Evolutionary conservation across 1,139 yeast species (phyloP), one percentile per base, ranked within the genome.

Genomic region (Saccharomycopsis hybrid): DNA sequence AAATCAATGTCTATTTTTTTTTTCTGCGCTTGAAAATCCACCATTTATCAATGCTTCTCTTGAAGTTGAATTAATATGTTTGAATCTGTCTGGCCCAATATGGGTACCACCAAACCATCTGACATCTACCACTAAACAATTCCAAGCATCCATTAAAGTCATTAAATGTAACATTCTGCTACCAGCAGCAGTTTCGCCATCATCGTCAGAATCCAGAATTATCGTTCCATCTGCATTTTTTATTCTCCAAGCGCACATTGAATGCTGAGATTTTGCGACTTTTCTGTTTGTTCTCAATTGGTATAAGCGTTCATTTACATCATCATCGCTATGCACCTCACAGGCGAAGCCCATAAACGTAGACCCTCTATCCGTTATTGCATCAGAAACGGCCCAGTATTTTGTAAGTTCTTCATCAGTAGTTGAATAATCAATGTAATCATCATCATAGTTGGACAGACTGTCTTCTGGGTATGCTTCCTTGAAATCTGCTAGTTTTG

Each of bases 111-210:
- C 97, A 63, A 78, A 94, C 97, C 97, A 92, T 56, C 99, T 68
- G 40, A 87, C 78, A 5, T 89, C 96, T 27, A 85, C 87, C 7
- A 90, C 96, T 55, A 89, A 77, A 3, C 87, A 86, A 62, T 90
- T 82, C 85, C 89, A 81, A 1, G 78, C 85, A 60, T 86, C 92
- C 88, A 85, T 83, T 61, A 80, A 78, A 46, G 87, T 80, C 55
- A 90, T 67, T 50, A 90, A 67, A 69, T 89, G 97, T 51, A 89
- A 66, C 70, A 90, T 69, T 54, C 97, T 70, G 4, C 94, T 81
- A 3, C 99, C 98, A 0, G 98, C 96, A 0, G 97, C 98, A 0
- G 95, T 76, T 62, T 92, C 99, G 3, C 98, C 98, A 62, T 92
- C 98, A 62, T 94, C 98, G 60, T 92, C 97, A 60, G 86, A 88